Base-by-base conservation (phyloP, 73 alveolate genomes). In the Breviolum minutum region DNA sequence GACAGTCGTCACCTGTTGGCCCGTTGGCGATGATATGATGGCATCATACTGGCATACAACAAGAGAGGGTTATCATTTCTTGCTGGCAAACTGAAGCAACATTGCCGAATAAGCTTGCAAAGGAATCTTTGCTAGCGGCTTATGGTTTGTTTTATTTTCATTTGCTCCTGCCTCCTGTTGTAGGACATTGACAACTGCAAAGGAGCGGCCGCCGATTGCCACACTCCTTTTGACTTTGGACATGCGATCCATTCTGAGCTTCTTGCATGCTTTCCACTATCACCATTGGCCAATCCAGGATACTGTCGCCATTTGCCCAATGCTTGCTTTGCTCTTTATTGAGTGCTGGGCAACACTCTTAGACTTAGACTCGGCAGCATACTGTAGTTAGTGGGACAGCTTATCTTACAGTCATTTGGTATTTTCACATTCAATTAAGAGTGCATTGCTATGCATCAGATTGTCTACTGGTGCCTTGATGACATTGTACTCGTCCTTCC, bases 131-230 rank as follows among this genome's bases (percentile, higher is more conserved):
- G 54, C 54, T 40, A 40, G 54, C 54, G 3, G 54, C 54, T 40
- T 40, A 40, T 40, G 54, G 54, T 40, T 40, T 40, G 3, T 40
- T 40, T 40, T 40, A 40, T 40, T 40, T 40, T 40, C 54, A 2
- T 40, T 40, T 40, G 54, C 54, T 40, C 54, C 54, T 40, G 54
- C 54, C 54, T 0, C 54, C 54, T 13, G 87, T 10, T 10, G 12
- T 5, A 91, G 97, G 97, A 91, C 97, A 8, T 79, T 91, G 97
- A 73, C 88, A 62, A 91, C 97, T 54, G 97, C 97, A 63, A 91
- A 91, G 97, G 97, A 70, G 29, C 60, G 26, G 92, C 19, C 26
- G 48, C n/a, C 6, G 48, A 73, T 13, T 68, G 77, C 77, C 77
- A 68, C 77, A 17, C 77, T 40, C 54, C 54, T 40, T 40, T 40